These are phyloP conservation scores for Hypoxylon trugodes DNA, from an alignment of 495 filamentous ascomycete genomes.

Conservation along the genomic window DNA sequence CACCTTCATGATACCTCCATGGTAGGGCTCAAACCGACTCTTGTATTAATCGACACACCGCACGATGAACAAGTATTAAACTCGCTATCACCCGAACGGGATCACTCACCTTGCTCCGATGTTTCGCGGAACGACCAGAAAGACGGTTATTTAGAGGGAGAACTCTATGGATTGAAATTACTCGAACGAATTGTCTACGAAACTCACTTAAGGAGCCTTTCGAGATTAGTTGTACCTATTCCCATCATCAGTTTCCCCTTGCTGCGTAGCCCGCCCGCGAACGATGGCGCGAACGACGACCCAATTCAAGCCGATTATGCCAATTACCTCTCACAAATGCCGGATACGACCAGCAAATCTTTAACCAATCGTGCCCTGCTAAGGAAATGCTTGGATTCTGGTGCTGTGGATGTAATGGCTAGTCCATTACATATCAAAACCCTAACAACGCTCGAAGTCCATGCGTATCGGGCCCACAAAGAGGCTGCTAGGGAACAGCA, in stretches of 20 bases:
- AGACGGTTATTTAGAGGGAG: slow-evolving; percentile 54
- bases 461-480: slow-evolving; percentile 82
- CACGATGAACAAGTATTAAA: slow-evolving; percentile 58
- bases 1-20: slow-evolving; percentile 71
- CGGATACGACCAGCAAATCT: slow-evolving; percentile 39
- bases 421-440: slow-evolving; percentile 76
- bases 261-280: slow-evolving; percentile 32
- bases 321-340: slow-evolving; percentile 24
- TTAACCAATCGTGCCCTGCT: slow-evolving; percentile 54
- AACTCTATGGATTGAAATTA: slow-evolving; percentile 72
- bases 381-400: slow-evolving; percentile 79
- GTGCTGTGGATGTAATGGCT: slow-evolving; percentile 83
- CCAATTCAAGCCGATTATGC: slow-evolving; percentile 31
- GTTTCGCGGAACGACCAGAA: slow-evolving; percentile 44
- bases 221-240: slow-evolving; percentile 78
- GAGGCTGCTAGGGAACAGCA: slow-evolving; percentile 74
- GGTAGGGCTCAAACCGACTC: slow-evolving; percentile 71
- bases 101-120: slow-evolving; percentile 48
- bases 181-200: slow-evolving; percentile 74
- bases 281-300: slow-evolving; percentile 48
- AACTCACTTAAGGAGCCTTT: slow-evolving; percentile 72
- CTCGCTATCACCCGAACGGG: slow-evolving; percentile 49
- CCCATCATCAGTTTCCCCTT: slow-evolving; percentile 63
- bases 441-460: slow-evolving; percentile 76
- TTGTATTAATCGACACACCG: slow-evolving; percentile 79